phyloP scores from a whole-genome alignment of 495 filamentous ascomycete species.

The Bathelium albidoporum region DNA sequence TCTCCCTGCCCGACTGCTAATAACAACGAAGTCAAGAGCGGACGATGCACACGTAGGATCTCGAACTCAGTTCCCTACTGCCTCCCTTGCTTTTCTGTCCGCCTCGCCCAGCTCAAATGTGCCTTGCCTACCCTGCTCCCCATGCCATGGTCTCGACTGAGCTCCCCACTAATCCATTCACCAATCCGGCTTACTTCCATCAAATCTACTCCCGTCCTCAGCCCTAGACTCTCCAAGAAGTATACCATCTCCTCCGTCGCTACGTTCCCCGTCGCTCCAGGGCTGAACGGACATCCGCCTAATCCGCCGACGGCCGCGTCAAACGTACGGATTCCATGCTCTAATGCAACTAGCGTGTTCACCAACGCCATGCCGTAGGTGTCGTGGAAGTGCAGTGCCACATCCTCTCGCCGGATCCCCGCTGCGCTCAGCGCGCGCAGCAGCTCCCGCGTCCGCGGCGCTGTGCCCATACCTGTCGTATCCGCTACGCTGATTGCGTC shows the following conservation, averaged over 20 bases:
- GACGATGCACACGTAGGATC: no score
- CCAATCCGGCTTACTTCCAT: slow-evolving; percentile 74
- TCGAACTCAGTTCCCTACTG: no score
- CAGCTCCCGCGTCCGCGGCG: slow-evolving; percentile 62
- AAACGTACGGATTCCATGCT: slow-evolving; percentile 81
- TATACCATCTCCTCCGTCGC: slow-evolving; percentile 90
- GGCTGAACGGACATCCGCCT: slow-evolving; percentile 88
- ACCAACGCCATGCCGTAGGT: slow-evolving; percentile 93
- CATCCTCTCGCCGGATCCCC: slow-evolving; percentile 65
- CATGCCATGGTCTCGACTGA: slow-evolving; percentile 48
- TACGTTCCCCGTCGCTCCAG: slow-evolving; percentile 91
- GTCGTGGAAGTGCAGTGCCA: slow-evolving; percentile 94
- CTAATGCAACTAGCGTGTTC: slow-evolving; percentile 75
- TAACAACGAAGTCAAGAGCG: no score
- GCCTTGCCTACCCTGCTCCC: neutral
- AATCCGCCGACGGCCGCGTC: slow-evolving; percentile 84
- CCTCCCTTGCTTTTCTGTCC: neutral
- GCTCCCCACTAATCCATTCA: slow-evolving; percentile 75
- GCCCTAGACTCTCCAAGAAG: slow-evolving; percentile 75
- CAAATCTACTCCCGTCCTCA: slow-evolving; percentile 78
- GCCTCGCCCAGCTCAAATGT: neutral
- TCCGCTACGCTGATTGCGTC: slow-evolving; percentile 92
- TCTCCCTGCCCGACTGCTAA: no score
- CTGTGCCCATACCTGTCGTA: slow-evolving; percentile 95
- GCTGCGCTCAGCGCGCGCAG: slow-evolving; percentile 60